Conservation (phyloP, 2,329 filamentous ascomycete genomes). For the Xylariaceae sp. region DNA sequence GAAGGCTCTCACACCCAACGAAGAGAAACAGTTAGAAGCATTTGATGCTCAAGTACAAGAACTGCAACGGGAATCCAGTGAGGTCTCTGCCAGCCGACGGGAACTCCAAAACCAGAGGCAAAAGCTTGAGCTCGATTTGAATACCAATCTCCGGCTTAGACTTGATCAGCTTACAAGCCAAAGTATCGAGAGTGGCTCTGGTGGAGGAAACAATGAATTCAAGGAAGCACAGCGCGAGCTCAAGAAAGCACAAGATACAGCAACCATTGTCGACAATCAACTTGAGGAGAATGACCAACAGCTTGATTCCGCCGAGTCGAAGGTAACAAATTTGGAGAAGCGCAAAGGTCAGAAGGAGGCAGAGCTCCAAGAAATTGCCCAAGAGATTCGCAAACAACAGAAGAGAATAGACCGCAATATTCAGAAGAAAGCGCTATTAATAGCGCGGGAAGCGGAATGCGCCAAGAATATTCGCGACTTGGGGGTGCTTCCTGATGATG, state of each 20-base stretch:
- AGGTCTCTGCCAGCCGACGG: slow-evolving; percentile 67
- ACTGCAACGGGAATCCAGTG: slow-evolving; percentile 71
- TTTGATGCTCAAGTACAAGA: slow-evolving; percentile 67
- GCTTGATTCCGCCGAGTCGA: slow-evolving; percentile 53
- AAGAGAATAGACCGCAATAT: slow-evolving; percentile 89
- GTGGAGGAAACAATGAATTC: slow-evolving; percentile 62
- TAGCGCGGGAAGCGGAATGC: slow-evolving; percentile 73
- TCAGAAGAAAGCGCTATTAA: slow-evolving; percentile 78
- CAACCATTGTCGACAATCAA: slow-evolving; percentile 64
- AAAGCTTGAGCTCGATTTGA: slow-evolving; percentile 78
- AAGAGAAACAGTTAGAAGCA: slow-evolving; percentile 74
- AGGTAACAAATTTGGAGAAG: slow-evolving; percentile 35
- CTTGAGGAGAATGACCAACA: slow-evolving; percentile 71
- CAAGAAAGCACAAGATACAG: slow-evolving; percentile 66
- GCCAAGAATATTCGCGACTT: slow-evolving; percentile 87
- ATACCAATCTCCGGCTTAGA: slow-evolving; percentile 82
- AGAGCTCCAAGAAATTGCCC: slow-evolving; percentile 70
- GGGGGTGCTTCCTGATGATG: slow-evolving; percentile 88
- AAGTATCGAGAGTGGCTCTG: slow-evolving; percentile 63
- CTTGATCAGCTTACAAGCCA: slow-evolving; percentile 80
- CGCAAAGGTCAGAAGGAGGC: slow-evolving; percentile 63
- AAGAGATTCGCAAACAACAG: slow-evolving; percentile 78
- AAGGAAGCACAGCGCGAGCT: slow-evolving; percentile 79
- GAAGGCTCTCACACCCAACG: slow-evolving; percentile 77
- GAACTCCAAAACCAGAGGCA: slow-evolving; percentile 79